Conservation (phyloP, 2,329 filamentous ascomycete genomes). For the Botrytis fabae region DNA sequence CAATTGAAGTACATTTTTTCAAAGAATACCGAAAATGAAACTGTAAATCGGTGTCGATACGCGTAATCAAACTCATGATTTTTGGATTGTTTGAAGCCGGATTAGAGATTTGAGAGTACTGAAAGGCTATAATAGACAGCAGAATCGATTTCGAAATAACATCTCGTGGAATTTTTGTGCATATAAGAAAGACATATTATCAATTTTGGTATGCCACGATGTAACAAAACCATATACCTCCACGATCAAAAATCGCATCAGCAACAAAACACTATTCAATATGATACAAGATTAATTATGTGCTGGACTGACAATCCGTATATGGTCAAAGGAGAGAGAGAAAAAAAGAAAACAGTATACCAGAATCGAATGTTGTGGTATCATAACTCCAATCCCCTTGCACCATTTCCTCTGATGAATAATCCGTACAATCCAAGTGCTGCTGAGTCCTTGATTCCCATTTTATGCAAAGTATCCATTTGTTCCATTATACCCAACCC, state of each 20-base stretch:
- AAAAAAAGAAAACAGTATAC: slow-evolving; percentile 1
- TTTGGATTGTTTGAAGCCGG: neutral
- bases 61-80: neutral
- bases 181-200: neutral
- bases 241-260: neutral
- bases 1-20: too few relatives aligned
- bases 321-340: neutral
- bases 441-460: neutral
- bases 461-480: slow-evolving; percentile 12
- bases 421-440: slow-evolving; percentile 17
- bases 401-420: slow-evolving; percentile 7
- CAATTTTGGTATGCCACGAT: neutral
- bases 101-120: neutral
- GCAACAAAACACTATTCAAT: neutral
- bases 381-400: slow-evolving; percentile 11
- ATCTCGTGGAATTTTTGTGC: neutral
- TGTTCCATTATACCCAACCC: neutral
- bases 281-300: slow-evolving; percentile 13
- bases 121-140: neutral
- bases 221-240: neutral
- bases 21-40: too few relatives aligned
- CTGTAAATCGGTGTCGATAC: too few relatives aligned
- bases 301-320: neutral
- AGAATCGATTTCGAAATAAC: neutral
- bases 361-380: slow-evolving; percentile 12